These are phyloP conservation scores for Lippia alba DNA, from an alignment of 305 asterid genomes.

Conservation along the genomic window DNA sequence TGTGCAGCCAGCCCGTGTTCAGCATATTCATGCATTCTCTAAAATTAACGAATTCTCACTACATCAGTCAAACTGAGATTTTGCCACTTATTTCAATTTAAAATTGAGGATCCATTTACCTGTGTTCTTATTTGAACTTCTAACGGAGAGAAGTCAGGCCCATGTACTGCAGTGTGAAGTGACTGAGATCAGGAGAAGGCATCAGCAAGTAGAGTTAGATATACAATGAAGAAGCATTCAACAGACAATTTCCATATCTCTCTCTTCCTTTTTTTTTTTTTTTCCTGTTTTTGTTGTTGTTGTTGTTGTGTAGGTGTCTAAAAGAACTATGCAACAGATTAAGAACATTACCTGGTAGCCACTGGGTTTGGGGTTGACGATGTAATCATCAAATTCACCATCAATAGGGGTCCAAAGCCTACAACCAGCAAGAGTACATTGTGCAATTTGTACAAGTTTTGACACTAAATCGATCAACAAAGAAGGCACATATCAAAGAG, in stretches of 20 bases:
- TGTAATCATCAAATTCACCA: conserved; percentile 94
- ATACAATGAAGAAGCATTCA: conserved; percentile 22
- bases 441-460: conserved; percentile 21
- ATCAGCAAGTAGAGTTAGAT: conserved; percentile 45
- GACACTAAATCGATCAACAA: conserved; percentile 26
- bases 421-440: conserved; percentile 25
- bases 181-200: conserved; percentile 62
- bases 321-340: conserved; percentile 3
- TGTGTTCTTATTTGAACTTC: conserved; percentile 98
- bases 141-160: conserved; percentile 84
- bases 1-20: conserved; percentile 99
- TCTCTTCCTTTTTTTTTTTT: too few species aligned
- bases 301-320: too few species aligned
- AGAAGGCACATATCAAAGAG: conserved; percentile 22
- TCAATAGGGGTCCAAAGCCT: conserved; percentile 96
- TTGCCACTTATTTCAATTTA: conserved; percentile 9
- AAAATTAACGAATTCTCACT: conserved; percentile 31
- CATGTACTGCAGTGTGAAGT: conserved; percentile 94
- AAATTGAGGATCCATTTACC: conserved; percentile 46
- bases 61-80: conserved; percentile 25
- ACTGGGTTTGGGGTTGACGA: conserved; percentile 96
- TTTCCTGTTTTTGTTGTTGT: too few species aligned
- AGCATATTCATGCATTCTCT: conserved; percentile 98
- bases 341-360: conserved; percentile 85
- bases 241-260: too few species aligned